These are phyloP conservation scores for Amanita pallidorosea DNA, from an alignment of 768 basidiomycete species.

Conservation along the genomic window DNA sequence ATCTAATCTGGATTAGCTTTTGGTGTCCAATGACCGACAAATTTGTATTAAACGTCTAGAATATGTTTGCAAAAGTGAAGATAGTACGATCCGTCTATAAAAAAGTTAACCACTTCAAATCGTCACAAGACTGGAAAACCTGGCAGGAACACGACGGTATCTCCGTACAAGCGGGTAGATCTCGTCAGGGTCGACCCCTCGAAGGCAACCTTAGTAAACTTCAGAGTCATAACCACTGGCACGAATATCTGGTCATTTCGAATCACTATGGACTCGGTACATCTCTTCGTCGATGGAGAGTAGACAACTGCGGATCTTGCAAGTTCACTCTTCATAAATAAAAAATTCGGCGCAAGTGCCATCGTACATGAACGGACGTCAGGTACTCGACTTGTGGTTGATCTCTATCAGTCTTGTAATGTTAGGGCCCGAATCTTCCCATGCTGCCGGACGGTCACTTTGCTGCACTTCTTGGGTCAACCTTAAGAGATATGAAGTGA, in stretches of 20 bases:
- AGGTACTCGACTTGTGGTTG: constrained; percentile 32
- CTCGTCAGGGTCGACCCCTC: neutral
- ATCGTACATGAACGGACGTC: constrained; percentile 38
- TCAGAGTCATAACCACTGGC: neutral
- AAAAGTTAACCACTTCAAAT: no score
- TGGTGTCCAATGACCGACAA: no score
- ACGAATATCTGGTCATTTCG: neutral
- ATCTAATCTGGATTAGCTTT: no score
- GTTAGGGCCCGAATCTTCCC: constrained; percentile 41
- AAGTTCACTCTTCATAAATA: neutral
- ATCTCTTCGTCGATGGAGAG: neutral
- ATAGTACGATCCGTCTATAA: neutral
- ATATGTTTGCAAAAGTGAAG: no score
- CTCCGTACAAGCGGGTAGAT: neutral
- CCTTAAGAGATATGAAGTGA: neutral
- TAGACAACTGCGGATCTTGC: neutral
- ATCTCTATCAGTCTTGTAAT: constrained; percentile 32
- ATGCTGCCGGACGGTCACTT: constrained; percentile 11
- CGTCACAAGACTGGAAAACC: neutral
- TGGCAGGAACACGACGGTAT: neutral
- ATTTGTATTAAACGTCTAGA: no score
- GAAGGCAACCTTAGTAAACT: neutral
- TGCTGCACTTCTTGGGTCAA: neutral
- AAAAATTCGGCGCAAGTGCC: constrained; percentile 6
- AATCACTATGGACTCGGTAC: neutral